phyloP scores from a whole-genome alignment of 768 basidiomycete genomes.

The Hypsizygus marmoreus region DNA sequence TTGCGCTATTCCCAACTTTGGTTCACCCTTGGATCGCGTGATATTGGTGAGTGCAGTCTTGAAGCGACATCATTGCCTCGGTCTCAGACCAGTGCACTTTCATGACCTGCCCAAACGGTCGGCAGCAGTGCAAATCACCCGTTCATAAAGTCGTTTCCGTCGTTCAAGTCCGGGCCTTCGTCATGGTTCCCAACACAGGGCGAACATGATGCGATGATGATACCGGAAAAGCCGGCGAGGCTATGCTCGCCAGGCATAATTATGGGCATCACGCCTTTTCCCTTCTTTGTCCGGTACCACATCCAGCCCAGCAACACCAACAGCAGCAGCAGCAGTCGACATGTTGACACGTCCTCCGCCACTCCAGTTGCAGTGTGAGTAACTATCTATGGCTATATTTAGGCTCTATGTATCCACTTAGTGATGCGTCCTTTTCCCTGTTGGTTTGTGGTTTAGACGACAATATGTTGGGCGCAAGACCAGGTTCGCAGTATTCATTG shows the following conservation, averaged over 20 bases:
- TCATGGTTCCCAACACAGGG: not conserved
- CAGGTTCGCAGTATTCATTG: too few species aligned
- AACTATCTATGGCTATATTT: not conserved
- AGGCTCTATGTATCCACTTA: not conserved
- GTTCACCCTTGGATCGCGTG: too few species aligned
- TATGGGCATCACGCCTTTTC: conserved; percentile 11
- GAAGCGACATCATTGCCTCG: too few species aligned
- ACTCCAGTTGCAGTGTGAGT: conserved; percentile 42
- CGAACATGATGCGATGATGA: not conserved
- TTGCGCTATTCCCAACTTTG: too few species aligned
- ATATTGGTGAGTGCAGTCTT: too few species aligned
- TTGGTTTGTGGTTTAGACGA: too few species aligned
- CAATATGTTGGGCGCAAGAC: too few species aligned
- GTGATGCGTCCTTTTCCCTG: too few species aligned
- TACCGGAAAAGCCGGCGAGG: conserved; percentile 1
- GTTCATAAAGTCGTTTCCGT: not conserved
- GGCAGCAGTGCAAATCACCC: not conserved
- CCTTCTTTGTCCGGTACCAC: conserved; percentile 44
- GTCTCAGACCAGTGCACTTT: not conserved
- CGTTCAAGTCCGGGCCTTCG: not conserved
- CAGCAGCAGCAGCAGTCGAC: conserved; percentile 31
- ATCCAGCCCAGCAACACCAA: too few species aligned
- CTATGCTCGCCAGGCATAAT: not conserved
- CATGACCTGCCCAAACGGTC: not conserved
- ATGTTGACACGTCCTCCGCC: conserved; percentile 43